phyloP scores from a whole-genome alignment of 2,329 filamentous ascomycete genomes.

The Phaeosphaeria sp. region DNA sequence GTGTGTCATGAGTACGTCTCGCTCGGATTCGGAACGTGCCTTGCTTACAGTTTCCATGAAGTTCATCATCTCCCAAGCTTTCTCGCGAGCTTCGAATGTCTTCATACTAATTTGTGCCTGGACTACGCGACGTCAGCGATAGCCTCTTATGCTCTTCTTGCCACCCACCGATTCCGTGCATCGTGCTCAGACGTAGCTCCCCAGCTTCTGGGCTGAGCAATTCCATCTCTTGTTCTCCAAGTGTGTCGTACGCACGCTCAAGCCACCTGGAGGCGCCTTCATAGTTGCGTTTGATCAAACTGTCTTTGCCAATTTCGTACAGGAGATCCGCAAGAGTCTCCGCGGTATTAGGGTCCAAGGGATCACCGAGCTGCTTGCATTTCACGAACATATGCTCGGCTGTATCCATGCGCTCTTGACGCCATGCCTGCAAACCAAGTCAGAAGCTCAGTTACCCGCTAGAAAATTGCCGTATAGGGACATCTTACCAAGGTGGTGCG shows the following conservation, averaged over 20 bases:
- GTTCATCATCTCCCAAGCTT: conserved; percentile 65
- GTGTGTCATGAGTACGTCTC: background rate
- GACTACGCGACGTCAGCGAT: conserved; percentile 51
- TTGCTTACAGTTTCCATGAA: conserved; percentile 61
- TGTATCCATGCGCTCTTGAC: conserved; percentile 73
- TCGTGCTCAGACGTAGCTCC: conserved; percentile 71
- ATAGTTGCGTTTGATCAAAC: conserved; percentile 61
- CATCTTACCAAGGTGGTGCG: conserved; percentile 68
- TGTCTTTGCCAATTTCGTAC: conserved; percentile 73
- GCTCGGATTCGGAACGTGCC: background rate
- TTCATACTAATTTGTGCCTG: conserved; percentile 60
- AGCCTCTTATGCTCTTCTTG: background rate
- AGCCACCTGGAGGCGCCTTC: conserved; percentile 74
- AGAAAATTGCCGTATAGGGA: background rate
- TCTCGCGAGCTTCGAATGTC: conserved; percentile 54
- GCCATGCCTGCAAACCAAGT: conserved; percentile 67
- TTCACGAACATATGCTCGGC: conserved; percentile 80
- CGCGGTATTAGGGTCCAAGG: conserved; percentile 57
- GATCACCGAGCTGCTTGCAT: conserved; percentile 48
- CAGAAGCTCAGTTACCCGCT: background rate
- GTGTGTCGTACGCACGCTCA: conserved; percentile 67
- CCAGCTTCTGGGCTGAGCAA: conserved; percentile 64
- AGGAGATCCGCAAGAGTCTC: conserved; percentile 72
- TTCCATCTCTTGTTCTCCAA: conserved; percentile 64
- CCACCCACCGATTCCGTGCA: conserved; percentile 60